phyloP scores from a whole-genome alignment of 2,329 filamentous ascomycete species.

The Verticillium dahliae region DNA sequence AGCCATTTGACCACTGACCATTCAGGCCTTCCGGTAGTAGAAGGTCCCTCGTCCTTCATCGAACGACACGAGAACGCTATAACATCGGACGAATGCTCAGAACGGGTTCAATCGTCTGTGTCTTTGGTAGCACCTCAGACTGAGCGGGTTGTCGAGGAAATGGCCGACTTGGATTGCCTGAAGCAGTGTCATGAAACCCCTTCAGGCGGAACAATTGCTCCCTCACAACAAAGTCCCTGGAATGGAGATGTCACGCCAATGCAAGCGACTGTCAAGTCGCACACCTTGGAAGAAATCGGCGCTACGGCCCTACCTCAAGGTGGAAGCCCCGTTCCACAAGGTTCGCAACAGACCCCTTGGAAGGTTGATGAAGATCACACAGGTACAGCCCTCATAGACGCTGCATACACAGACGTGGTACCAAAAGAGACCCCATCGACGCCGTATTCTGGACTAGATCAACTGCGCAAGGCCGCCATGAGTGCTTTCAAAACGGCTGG shows the following conservation, averaged over 20 bases:
- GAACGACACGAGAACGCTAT: too few relatives aligned
- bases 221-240: conserved; percentile 1
- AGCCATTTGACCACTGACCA: too few relatives aligned
- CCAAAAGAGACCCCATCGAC: too few relatives aligned
- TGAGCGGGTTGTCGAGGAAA: too few relatives aligned
- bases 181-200: neutral
- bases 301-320: neutral
- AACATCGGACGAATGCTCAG: too few relatives aligned
- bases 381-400: neutral
- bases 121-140: too few relatives aligned
- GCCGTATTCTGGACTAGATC: neutral
- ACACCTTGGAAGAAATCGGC: neutral
- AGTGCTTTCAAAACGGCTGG: neutral
- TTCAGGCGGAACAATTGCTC: neutral
- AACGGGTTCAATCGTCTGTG: too few relatives aligned
- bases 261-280: neutral
- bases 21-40: too few relatives aligned
- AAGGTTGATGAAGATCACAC: neutral
- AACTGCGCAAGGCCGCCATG: neutral
- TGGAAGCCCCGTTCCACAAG: neutral
- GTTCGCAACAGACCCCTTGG: conserved; percentile 1
- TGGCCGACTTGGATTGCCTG: too few relatives aligned
- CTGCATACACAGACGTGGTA: too few relatives aligned
- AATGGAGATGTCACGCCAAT: neutral
- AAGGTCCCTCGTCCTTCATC: too few relatives aligned